Evolutionary conservation across 805 yeast species (phyloP).

Genomic region (Pichia ethanolica): DNA sequence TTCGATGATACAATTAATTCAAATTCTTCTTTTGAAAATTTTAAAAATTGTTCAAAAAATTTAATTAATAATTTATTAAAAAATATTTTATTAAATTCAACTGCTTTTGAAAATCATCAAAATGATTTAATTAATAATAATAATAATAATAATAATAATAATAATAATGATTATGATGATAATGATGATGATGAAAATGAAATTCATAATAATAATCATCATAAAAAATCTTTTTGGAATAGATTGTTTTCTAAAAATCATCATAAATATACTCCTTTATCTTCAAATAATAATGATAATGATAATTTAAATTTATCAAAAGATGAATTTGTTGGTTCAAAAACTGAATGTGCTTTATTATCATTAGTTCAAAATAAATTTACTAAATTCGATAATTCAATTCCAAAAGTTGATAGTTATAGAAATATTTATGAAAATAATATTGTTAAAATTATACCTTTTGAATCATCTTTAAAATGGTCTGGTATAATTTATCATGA

Average conservation of each 20-base stretch:
- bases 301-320: neutral
- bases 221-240: slow-evolving; percentile 1
- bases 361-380: slow-evolving; percentile 56
- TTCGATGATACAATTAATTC: slow-evolving; percentile 40
- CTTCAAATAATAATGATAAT: neutral
- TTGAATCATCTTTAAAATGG: slow-evolving; percentile 91
- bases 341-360: slow-evolving; percentile 88
- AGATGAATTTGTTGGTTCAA: slow-evolving; percentile 65
- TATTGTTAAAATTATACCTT: slow-evolving; percentile 72
- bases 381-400: slow-evolving; percentile 33
- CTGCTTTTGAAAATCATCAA: slow-evolving; percentile 71
- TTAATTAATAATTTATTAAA: slow-evolving; percentile 31
- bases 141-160: slow-evolving; percentile 16
- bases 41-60: slow-evolving; percentile 1
- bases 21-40: neutral
- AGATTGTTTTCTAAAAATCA: neutral
- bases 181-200: neutral
- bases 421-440: slow-evolving; percentile 33
- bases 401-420: slow-evolving; percentile 31
- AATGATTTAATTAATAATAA: slow-evolving; percentile 26
- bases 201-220: too few relatives aligned
- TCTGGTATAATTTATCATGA: slow-evolving; percentile 65
- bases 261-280: neutral
- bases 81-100: slow-evolving; percentile 72
- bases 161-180: neutral